phyloP scores from a whole-genome alignment of 1,139 yeast genomes.

The Diutina ranongensis region DNA sequence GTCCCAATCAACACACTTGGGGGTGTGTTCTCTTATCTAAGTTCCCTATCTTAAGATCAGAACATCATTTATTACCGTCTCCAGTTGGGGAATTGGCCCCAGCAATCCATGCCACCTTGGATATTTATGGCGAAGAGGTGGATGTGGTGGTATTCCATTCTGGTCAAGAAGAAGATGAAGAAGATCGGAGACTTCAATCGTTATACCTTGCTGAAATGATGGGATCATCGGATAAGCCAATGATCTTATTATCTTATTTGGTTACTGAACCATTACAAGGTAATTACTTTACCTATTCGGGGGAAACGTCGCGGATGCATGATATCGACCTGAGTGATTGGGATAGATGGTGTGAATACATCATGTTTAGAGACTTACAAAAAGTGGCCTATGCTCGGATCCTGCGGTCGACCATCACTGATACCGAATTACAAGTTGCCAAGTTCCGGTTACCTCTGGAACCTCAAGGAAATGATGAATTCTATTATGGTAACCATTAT shows the following conservation, averaged over 20 bases:
- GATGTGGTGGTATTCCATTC: slow-evolving; percentile 96
- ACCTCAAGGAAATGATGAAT: slow-evolving; percentile 26
- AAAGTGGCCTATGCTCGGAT: slow-evolving; percentile 92
- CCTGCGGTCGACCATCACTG: slow-evolving; percentile 87
- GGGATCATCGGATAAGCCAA: slow-evolving; percentile 69
- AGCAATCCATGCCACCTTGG: slow-evolving; percentile 91
- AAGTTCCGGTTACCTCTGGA: slow-evolving; percentile 57
- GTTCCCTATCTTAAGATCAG: slow-evolving; percentile 83
- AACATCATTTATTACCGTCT: slow-evolving; percentile 83
- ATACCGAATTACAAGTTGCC: slow-evolving; percentile 92
- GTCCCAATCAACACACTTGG: slow-evolving; percentile 98
- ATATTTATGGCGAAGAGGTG: slow-evolving; percentile 74
- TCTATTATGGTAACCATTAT: slow-evolving; percentile 44
- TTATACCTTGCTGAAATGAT: slow-evolving; percentile 65
- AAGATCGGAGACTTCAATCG: slow-evolving; percentile 83
- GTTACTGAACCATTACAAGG: slow-evolving; percentile 84
- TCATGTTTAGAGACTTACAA: slow-evolving; percentile 73
- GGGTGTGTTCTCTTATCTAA: slow-evolving; percentile 88
- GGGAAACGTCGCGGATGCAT: slow-evolving; percentile 73
- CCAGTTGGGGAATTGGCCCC: slow-evolving; percentile 98
- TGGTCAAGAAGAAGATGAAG: slow-evolving; percentile 95
- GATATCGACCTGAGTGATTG: slow-evolving; percentile 91
- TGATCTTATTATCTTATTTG: slow-evolving; percentile 75
- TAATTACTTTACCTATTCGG: slow-evolving; percentile 83
- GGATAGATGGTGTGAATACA: slow-evolving; percentile 98